Percentiles rank a stretch among this genome's conserved stretches.
phyloP scores from a whole-genome alignment of 2,329 filamentous ascomycete species.

The Ceratocystis lukuohia region DNA sequence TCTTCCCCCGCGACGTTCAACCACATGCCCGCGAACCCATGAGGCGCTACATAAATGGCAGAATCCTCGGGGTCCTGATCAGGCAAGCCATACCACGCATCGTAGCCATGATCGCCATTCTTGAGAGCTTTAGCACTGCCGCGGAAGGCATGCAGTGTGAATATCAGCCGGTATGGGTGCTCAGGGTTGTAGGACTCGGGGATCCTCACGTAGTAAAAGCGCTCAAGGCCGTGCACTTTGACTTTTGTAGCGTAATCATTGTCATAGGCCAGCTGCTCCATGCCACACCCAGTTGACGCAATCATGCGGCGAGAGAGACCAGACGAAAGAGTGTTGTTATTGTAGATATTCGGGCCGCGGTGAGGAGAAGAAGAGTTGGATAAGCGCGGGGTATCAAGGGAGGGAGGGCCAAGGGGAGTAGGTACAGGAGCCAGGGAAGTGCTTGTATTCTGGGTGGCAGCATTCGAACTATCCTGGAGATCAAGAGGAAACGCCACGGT shows the following conservation, averaged over 20 bases:
- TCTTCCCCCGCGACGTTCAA: slow-evolving; percentile 31
- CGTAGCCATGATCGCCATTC: slow-evolving; percentile 24
- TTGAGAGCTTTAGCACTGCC: slow-evolving; percentile 29
- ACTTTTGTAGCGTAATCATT: slow-evolving; percentile 25
- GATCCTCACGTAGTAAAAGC: slow-evolving; percentile 28
- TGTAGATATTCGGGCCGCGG: not conserved
- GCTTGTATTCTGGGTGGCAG: not conserved
- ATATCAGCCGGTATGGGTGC: slow-evolving; percentile 31
- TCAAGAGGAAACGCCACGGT: not conserved
- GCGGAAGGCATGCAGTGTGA: slow-evolving; percentile 30
- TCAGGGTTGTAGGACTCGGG: slow-evolving; percentile 30
- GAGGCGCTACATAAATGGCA: slow-evolving; percentile 31
- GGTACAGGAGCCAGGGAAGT: not conserved
- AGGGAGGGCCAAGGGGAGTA: not conserved
- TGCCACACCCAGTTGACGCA: slow-evolving; percentile 26
- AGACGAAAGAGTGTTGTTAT: not conserved
- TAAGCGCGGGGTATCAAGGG: not conserved
- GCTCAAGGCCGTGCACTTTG: slow-evolving; percentile 28
- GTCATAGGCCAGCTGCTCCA: slow-evolving; percentile 23
- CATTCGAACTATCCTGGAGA: not conserved
- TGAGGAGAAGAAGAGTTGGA: not conserved
- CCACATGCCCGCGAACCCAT: slow-evolving; percentile 31
- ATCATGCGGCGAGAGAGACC: not conserved
- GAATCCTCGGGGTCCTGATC: slow-evolving; percentile 25
- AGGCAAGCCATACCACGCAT: slow-evolving; percentile 30